Evolutionary conservation across 2,329 filamentous ascomycete genomes (phyloP).

Genomic region (Kalaharituber pfeilii): DNA sequence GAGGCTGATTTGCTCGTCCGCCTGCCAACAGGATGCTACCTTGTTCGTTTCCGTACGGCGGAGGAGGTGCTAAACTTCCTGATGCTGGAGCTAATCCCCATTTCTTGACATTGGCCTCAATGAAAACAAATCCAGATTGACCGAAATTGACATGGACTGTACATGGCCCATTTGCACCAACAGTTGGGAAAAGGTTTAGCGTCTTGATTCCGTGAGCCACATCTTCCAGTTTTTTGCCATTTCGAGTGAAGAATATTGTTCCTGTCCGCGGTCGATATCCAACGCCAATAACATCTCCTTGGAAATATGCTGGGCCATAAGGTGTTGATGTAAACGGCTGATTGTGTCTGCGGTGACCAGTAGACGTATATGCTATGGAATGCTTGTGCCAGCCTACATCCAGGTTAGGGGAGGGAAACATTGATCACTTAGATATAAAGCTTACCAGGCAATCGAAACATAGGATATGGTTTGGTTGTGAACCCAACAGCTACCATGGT

Average conservation of each 20-base stretch:
- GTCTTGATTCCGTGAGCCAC: slow-evolving; percentile 81
- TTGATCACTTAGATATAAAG: not conserved
- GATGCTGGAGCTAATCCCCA: slow-evolving; percentile 96
- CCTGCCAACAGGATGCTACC: slow-evolving; percentile 88
- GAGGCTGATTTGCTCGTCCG: slow-evolving; percentile 43
- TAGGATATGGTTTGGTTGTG: slow-evolving; percentile 88
- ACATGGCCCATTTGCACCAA: slow-evolving; percentile 89
- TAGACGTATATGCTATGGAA: slow-evolving; percentile 80
- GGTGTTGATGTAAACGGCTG: slow-evolving; percentile 68
- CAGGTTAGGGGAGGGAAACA: not conserved
- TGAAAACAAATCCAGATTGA: slow-evolving; percentile 95
- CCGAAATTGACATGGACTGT: slow-evolving; percentile 94
- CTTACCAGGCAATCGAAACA: slow-evolving; percentile 60
- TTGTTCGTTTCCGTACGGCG: slow-evolving; percentile 91
- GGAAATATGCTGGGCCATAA: slow-evolving; percentile 71
- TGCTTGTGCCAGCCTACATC: slow-evolving; percentile 68
- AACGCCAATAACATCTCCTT: slow-evolving; percentile 90
- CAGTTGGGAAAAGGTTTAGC: slow-evolving; percentile 92
- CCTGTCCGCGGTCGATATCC: slow-evolving; percentile 89
- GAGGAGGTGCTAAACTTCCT: slow-evolving; percentile 81
- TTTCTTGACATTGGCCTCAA: slow-evolving; percentile 98
- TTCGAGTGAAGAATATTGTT: slow-evolving; percentile 93
- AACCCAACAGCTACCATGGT: slow-evolving; percentile 82
- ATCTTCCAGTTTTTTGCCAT: slow-evolving; percentile 92
- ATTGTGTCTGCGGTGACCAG: slow-evolving; percentile 72